These are phyloP conservation scores for Termitomyces titanicus DNA, from an alignment of 768 basidiomycete species.

Conservation along the genomic window DNA sequence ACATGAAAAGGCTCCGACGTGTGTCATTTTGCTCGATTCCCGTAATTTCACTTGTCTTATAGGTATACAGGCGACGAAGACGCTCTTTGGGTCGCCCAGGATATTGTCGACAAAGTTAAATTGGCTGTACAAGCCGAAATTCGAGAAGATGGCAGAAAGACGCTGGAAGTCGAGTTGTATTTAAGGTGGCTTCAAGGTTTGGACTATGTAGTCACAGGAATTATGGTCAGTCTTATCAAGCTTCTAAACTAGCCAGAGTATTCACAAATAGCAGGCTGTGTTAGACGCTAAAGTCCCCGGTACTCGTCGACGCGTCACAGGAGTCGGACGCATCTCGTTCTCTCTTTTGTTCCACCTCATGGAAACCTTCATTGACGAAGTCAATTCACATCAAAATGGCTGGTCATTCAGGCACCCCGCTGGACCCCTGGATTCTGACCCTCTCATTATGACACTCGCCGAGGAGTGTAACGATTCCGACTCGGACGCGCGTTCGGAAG, in stretches of 20 bases:
- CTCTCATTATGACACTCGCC: constrained; percentile 38
- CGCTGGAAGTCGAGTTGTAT: constrained; percentile 41
- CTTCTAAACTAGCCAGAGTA: not conserved
- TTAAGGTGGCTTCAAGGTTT: constrained; percentile 37
- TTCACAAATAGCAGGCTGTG: constrained; percentile 24
- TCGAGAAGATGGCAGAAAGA: constrained; percentile 22
- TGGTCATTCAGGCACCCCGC: constrained; percentile 29
- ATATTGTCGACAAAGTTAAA: constrained; percentile 30
- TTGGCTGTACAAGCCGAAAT: constrained; percentile 26
- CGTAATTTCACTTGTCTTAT: not conserved
- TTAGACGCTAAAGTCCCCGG: constrained; percentile 34
- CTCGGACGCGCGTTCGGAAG: constrained; percentile 36
- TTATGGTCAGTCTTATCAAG: constrained; percentile 27
- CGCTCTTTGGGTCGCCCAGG: constrained; percentile 22
- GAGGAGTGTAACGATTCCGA: constrained; percentile 41
- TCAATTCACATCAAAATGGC: constrained; percentile 41
- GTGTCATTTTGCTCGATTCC: not conserved
- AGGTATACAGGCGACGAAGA: constrained; percentile 15
- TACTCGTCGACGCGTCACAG: constrained; percentile 30
- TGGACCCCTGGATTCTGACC: constrained; percentile 24
- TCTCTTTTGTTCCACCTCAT: constrained; percentile 38
- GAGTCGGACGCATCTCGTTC: constrained; percentile 37
- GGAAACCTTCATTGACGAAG: constrained; percentile 40
- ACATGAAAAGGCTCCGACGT: constrained; percentile 15
- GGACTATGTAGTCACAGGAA: constrained; percentile 32